phyloP scores from a whole-genome alignment of 805 yeast species.

The Candida xyloterini region DNA sequence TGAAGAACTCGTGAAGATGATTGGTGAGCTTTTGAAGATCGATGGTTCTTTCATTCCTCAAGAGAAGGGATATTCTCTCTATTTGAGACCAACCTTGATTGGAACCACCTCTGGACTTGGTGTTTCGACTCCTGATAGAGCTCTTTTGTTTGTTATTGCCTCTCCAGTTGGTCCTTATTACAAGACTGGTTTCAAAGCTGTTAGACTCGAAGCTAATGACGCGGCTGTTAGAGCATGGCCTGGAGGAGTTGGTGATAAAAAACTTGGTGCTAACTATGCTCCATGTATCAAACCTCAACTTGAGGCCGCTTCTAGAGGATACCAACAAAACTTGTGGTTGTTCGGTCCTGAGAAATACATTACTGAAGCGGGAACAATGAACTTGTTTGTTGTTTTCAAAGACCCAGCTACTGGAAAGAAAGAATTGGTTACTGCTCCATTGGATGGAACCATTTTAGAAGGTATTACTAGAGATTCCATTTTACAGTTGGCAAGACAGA shows the following conservation, averaged over 20 bases:
- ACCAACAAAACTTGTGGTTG: constrained; percentile 94
- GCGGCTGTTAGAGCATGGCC: constrained; percentile 99
- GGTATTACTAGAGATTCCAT: constrained; percentile 96
- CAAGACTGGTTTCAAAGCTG: constrained; percentile 94
- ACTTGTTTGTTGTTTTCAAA: constrained; percentile 83
- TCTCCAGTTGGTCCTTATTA: constrained; percentile 98
- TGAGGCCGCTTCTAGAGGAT: constrained; percentile 88
- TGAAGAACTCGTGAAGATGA: constrained; percentile 69
- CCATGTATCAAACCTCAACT: constrained; percentile 90
- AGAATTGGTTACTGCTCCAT: constrained; percentile 92
- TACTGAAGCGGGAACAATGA: constrained; percentile 98
- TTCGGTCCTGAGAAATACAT: constrained; percentile 84
- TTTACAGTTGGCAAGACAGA: constrained; percentile 70
- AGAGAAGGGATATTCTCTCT: constrained; percentile 85
- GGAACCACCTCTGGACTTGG: constrained; percentile 91
- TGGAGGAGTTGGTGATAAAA: constrained; percentile 95
- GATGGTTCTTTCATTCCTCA: constrained; percentile 81
- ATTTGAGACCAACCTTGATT: constrained; percentile 91
- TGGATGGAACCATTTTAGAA: constrained; percentile 94
- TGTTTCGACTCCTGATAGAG: constrained; percentile 77
- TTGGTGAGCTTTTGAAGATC: constrained; percentile 69
- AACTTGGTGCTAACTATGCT: constrained; percentile 96
- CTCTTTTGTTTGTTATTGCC: constrained; percentile 80
- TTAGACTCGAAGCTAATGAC: constrained; percentile 89
- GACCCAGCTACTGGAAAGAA: constrained; percentile 74